Percentiles rank a stretch among this genome's conserved stretches.
These are phyloP conservation scores for Allium sativum DNA, from an alignment of 106 monocot species.

Conservation along the genomic window DNA sequence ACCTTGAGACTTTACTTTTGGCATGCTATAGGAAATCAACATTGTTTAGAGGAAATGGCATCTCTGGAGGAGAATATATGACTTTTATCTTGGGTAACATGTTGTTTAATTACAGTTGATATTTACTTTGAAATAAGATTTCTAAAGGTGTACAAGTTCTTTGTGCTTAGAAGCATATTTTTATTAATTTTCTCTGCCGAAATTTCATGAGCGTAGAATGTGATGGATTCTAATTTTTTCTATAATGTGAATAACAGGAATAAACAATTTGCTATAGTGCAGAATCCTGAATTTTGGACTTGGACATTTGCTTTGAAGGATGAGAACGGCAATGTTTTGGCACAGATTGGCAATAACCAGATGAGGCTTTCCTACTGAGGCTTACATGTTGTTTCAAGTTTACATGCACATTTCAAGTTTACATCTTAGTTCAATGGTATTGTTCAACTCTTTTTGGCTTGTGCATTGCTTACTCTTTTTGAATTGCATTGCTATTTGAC, in stretches of 20 bases:
- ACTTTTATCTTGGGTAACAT: slow-evolving; percentile 77
- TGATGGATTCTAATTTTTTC: not conserved
- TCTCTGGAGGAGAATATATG: slow-evolving; percentile 94
- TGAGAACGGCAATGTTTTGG: slow-evolving; percentile 77
- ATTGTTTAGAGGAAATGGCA: slow-evolving; percentile 95
- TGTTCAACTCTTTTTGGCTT: no score
- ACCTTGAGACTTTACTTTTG: not conserved
- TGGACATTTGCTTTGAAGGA: slow-evolving; percentile 98
- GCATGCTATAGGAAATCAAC: slow-evolving; percentile 57
- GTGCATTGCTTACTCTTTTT: no score
- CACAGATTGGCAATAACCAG: slow-evolving; percentile 90
- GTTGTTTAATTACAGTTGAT: not conserved
- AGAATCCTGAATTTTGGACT: slow-evolving; percentile 97
- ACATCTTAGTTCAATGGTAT: no score
- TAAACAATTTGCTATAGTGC: slow-evolving; percentile 94
- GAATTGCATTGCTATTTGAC: no score
- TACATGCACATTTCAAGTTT: no score
- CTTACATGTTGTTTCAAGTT: no score
- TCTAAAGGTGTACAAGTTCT: not conserved
- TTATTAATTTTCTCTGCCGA: not conserved
- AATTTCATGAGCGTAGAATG: not conserved
- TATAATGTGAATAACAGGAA: slow-evolving; percentile 38
- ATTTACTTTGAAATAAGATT: not conserved
- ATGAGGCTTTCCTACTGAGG: no score
- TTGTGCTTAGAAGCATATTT: not conserved